Evolutionary conservation across 2,329 filamentous ascomycete genomes (phyloP), one percentile per base, ranked within the genome.

Genomic region (Monilinia fructigena): DNA sequence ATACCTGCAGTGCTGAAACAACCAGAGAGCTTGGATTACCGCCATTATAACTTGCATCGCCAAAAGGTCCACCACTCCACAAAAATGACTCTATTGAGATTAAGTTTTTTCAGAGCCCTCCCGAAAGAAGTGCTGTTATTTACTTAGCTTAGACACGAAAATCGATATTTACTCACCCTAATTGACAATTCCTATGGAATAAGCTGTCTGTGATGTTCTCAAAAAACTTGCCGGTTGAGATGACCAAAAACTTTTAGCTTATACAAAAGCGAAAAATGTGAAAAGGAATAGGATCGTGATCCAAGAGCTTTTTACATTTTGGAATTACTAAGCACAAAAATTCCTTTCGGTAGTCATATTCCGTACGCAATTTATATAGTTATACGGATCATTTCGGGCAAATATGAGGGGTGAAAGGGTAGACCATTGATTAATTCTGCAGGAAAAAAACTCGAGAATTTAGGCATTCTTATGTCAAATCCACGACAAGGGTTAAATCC

Each of bases 41-140:
- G 78, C 69, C 84, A 83, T 65, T 75, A 77, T 79, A 59, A n/a
- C 56, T 28, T 23, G n/a, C 23, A 14, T 45, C 31, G 59, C 40
- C 59, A 50, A n/a, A 60, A 28, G 14, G 42, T 26, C 64, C 26
- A 12, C 63, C 52, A 31, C 82, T 0, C 82, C 82, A 3, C 81
- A 82, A n/a, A n/a, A n/a, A 2, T 79, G 77, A 80, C 82, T 23
- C 82, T 69, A 60, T 84, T 84, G 48, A 84, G 65, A 26, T 75
- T 78, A 6, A 83, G 63, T 83, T 81, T 50, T 50, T 4, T 60
- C 58, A 14, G 20, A 60, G 11, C 79, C 79, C 0, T 74, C 68
- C 82, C 82, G 65, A 80, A 80, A 0, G 80, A 40, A 83, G 78
- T 3, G 77, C 80, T 66, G 23, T 28, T 10, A 20, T 26, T 4